Conservation (phyloP, 257 asterid genomes). For the Solanum dulcamara region DNA sequence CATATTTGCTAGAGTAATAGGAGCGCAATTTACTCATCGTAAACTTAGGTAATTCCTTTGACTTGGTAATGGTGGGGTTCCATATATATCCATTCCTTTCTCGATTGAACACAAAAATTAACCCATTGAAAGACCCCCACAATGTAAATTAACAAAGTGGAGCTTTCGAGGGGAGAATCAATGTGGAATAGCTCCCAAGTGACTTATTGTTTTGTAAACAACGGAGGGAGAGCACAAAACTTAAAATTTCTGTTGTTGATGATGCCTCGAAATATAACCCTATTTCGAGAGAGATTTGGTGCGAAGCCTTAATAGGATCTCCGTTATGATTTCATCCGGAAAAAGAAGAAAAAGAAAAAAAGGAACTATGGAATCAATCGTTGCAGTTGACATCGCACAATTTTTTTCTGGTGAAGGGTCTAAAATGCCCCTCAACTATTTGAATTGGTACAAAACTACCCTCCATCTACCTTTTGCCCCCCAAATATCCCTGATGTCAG, state of each 20-base stretch:
- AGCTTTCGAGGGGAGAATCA: neutral
- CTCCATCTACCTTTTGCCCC: no score
- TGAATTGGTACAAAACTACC: no score
- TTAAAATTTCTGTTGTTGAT: neutral
- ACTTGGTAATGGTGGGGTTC: neutral
- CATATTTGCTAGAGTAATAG: neutral
- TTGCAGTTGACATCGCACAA: no score
- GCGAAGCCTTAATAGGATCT: no score
- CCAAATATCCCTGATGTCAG: no score
- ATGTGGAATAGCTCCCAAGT: neutral
- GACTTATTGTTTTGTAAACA: neutral
- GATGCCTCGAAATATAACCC: no score
- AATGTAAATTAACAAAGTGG: neutral
- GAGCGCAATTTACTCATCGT: neutral
- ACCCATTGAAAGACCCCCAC: neutral
- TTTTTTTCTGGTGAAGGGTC: no score
- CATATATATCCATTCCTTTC: neutral
- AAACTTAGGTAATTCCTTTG: neutral
- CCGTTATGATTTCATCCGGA: no score
- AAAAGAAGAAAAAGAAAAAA: no score
- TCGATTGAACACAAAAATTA: neutral
- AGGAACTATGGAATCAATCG: no score
- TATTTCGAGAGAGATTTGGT: no score
- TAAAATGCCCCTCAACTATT: no score
- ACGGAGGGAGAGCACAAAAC: neutral